phyloP scores from a whole-genome alignment of 106 monocot species.

The Phalaenopsis aphrodite region DNA sequence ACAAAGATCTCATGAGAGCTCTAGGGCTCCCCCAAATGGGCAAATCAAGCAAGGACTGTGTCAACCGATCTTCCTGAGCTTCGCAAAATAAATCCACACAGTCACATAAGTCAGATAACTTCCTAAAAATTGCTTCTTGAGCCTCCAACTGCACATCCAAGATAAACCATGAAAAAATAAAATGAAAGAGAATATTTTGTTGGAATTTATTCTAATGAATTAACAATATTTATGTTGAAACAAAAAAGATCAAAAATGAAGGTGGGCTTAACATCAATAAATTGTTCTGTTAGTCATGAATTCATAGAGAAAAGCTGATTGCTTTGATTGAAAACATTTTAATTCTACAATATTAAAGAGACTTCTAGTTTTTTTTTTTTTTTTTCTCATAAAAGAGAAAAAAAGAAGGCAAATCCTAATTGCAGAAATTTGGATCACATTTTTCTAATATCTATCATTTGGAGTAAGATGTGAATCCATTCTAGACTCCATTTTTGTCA shows the following conservation, averaged over 20 bases:
- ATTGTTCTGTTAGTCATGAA: neutral
- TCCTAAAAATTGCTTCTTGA: constrained; percentile 27
- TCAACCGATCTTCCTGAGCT: constrained; percentile 27
- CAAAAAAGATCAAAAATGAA: neutral
- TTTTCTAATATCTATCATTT: too few species aligned
- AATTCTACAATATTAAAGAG: neutral
- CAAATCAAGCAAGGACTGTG: constrained; percentile 20
- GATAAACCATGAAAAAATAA: neutral
- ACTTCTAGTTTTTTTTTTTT: neutral
- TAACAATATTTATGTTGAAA: neutral
- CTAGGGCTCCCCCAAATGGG: constrained; percentile 51
- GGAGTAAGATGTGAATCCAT: neutral
- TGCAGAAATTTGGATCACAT: neutral
- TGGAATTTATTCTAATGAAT: neutral
- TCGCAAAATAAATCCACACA: constrained; percentile 31
- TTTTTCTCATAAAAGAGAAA: neutral
- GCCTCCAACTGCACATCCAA: constrained; percentile 27
- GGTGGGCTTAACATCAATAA: neutral
- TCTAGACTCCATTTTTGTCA: neutral
- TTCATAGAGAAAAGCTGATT: neutral
- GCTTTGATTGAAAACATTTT: neutral
- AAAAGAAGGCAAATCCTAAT: neutral
- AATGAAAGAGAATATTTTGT: neutral
- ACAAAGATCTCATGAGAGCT: constrained; percentile 16
- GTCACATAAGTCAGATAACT: constrained; percentile 38